Evolutionary conservation across 108 stramenopile genomes (phyloP), one percentile per base, ranked within the genome.

Genomic region (Mediolabrus comicus): DNA sequence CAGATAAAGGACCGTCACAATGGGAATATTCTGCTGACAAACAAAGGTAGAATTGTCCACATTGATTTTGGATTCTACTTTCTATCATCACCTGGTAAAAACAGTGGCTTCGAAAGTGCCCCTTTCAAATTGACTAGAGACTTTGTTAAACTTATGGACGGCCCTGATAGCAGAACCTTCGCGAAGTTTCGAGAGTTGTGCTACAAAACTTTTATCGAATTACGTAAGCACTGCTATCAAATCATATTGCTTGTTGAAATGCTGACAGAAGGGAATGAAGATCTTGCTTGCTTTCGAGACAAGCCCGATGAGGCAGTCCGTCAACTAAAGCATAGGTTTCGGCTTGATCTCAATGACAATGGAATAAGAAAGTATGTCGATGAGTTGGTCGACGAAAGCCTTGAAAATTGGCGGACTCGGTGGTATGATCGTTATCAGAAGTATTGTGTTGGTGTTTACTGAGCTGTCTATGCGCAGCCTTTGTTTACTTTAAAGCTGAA

Each of bases 1-100:
- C 95, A 97, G 78, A 95, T 99, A 74, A 99, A 99, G 82, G 98
- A 99, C 63, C 75, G 98, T 14, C 96, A 97, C 83, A 97, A 97
- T 69, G 96, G 95, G 12, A 98, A 99, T 60, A 96, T 99, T 69
- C 70, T 99, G 13, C 60, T 99, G 0, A 94, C 96, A 74, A 94
- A 94, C 46, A 87, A 84, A 57, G 98, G 98, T 10, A 96, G 96
- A 57, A 62, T 99, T 38, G 84, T 97, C 54, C 98, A 99, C 65
- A 98, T 99, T 52, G 94, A 95, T 65, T 95, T 91, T 67, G 94
- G 94, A 0, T 92, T 95, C 65, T 96, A 97, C 75, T 98, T 97
- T 73, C 76, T 94, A 31, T 92, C 89, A 12, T 86, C 89, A 10
- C 98, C 98, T 1, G 98, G 98, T 17, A 97, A 97, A 59, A 96